Base-by-base conservation (phyloP, 345 rosid genomes). In the Eucalyptus grandis region DNA sequence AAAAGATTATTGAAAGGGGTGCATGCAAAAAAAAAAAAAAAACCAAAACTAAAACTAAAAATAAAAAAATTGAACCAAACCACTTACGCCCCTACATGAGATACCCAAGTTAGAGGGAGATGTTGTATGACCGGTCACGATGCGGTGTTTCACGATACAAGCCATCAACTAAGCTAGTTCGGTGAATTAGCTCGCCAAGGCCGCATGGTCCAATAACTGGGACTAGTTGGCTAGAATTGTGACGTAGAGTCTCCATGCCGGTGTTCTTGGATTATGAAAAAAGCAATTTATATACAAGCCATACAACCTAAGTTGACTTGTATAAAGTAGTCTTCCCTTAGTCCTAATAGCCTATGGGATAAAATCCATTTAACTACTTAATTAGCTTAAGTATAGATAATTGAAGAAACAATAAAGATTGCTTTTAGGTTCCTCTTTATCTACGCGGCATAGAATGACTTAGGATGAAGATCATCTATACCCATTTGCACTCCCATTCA, bases 71-170 rank as follows among this genome's bases (percentile, higher is more conserved):
- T 4, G 9, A 51, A 17, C 9, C 11, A 0, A 49, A 49, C 26
- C 26, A 53, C 2, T 19, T 21, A 53, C 0, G 0, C 11, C 0
- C 58, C 26, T 53, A 56, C 62, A 56, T 10, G 6, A 31, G 22
- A 16, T 67, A 31, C 22, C 40, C 43, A 16, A 31, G 12, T 67
- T 67, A 67, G 22, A 1, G 22, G 43, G 37, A 31, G 80, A 67
- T 67, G 21, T 4, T 3, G 3, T 31, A 69, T 16, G 24, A 11
- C 7, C 1, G 24, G 22, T 9, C 24, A 69, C 43, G 17, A 9
- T 69, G 7, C 6, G 2, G 6, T 0, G 11, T 9, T 34, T 69
- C 14, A 2, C 9, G 7, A 69, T 17, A 17, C 44, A 69, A 31
- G 43, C 81, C 44, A 34, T 69, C 24, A 21, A 34, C 24, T 17